phyloP scores from a whole-genome alignment of 148 eudicot genomes.

The Nepenthes gracilis region DNA sequence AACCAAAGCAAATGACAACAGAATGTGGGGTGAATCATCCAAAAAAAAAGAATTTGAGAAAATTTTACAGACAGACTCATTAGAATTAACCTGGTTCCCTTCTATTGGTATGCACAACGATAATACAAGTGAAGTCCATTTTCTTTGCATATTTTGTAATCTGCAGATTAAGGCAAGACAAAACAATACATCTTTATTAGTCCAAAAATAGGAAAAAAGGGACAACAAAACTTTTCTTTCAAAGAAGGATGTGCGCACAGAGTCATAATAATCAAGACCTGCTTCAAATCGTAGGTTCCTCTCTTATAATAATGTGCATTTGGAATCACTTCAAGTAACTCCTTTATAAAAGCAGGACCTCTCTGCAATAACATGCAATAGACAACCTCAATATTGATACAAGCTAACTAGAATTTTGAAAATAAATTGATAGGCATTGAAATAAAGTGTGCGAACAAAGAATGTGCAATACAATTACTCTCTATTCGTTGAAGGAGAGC shows the following conservation, averaged over 20 bases:
- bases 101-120: constrained; percentile 88
- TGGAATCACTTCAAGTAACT: constrained; percentile 67
- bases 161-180: constrained; percentile 20
- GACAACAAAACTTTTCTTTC: not conserved
- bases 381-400: not conserved
- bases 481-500: no score
- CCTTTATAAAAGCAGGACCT: constrained; percentile 80
- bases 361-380: constrained; percentile 34
- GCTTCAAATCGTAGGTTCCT: constrained; percentile 91
- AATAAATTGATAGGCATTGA: no score
- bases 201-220: not conserved
- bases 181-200: not conserved
- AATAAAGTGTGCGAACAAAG: not conserved
- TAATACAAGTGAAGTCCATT: constrained; percentile 71
- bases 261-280: constrained; percentile 23
- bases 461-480: not conserved
- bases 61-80: not conserved
- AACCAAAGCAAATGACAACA: not conserved
- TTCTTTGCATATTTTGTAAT: constrained; percentile 74
- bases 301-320: constrained; percentile 74
- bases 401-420: not conserved
- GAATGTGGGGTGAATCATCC: no score
- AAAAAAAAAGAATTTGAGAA: no score
- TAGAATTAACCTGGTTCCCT: constrained; percentile 72
- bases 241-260: not conserved